Conservation (phyloP, 163 green algal species). For the Chlamydomonas reinhardtii region DNA sequence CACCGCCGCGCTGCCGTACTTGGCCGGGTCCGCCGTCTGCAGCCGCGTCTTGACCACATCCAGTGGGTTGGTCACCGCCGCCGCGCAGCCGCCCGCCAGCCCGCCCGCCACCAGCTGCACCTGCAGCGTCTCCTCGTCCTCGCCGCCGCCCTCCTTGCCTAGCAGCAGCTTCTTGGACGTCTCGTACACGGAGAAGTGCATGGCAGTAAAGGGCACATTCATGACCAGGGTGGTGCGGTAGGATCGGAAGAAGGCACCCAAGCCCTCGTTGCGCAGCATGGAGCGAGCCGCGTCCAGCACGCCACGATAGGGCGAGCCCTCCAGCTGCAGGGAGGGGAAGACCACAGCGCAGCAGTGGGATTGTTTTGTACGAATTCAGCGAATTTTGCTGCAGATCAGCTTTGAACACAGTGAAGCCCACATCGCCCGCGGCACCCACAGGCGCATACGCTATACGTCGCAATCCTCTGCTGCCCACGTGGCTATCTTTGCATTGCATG, state of each 20-base stretch:
- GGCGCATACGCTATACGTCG: too few relatives aligned
- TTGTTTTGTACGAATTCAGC: too few relatives aligned
- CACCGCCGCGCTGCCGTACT: constrained; percentile 78
- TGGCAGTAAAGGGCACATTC: constrained; percentile 97
- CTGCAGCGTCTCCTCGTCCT: constrained; percentile 65
- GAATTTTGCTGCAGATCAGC: too few relatives aligned
- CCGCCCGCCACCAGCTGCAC: constrained; percentile 87
- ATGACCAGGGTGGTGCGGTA: constrained; percentile 96
- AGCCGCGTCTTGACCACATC: constrained; percentile 95
- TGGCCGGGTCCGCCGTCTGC: constrained; percentile 85
- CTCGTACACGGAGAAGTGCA: constrained; percentile 97
- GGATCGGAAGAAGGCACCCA: constrained; percentile 89
- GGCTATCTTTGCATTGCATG: too few relatives aligned
- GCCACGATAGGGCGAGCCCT: constrained; percentile 81
- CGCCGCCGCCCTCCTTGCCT: constrained; percentile 43
- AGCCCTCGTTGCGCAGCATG: constrained; percentile 82
- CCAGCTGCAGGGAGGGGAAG: constrained; percentile 63
- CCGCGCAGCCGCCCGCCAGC: constrained; percentile 86
- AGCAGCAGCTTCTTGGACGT: constrained; percentile 78
- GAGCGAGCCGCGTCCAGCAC: constrained; percentile 74
- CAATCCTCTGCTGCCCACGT: too few relatives aligned
- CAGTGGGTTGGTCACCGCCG: constrained; percentile 92
- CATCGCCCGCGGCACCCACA: too few relatives aligned
- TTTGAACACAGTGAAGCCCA: too few relatives aligned
- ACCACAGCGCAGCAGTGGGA: too few relatives aligned